These are phyloP conservation scores for Panicum miliaceum DNA, from an alignment of 176 grass and related monocot genomes.

Conservation along the genomic window DNA sequence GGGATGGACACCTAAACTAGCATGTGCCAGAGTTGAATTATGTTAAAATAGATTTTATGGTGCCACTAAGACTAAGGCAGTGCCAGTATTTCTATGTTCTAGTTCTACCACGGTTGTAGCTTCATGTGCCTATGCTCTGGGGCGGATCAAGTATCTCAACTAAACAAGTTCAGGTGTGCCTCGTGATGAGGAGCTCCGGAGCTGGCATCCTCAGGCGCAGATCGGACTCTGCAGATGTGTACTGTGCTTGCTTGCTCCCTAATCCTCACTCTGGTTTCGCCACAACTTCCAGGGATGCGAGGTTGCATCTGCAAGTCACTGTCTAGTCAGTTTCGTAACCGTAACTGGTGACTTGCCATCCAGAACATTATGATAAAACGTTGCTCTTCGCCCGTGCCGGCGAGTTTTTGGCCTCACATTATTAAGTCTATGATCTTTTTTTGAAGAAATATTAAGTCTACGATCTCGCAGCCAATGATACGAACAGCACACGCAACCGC, in stretches of 20 bases:
- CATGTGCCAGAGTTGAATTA: neutral
- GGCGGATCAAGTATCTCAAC: neutral
- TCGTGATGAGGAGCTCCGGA: neutral
- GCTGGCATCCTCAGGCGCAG: neutral
- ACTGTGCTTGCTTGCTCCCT: neutral
- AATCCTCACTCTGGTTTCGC: neutral
- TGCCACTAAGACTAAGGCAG: neutral
- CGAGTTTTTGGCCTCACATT: neutral
- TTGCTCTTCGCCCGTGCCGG: neutral
- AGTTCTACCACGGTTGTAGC: neutral
- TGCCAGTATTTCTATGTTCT: neutral
- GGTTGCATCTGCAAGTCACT: slow-evolving; percentile 42
- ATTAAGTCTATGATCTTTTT: neutral
- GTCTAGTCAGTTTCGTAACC: slow-evolving; percentile 23
- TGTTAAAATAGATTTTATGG: neutral
- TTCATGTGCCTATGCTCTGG: neutral
- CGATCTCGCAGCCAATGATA: neutral
- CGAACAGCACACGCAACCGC: neutral
- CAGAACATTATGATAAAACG: neutral
- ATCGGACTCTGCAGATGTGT: neutral
- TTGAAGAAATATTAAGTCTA: too few relatives aligned
- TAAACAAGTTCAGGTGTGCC: neutral
- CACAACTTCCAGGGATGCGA: slow-evolving; percentile 2
- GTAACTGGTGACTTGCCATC: neutral
- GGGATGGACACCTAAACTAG: neutral